phyloP scores from a whole-genome alignment of 2,329 filamentous ascomycete genomes.

The Aspergillus fructus region DNA sequence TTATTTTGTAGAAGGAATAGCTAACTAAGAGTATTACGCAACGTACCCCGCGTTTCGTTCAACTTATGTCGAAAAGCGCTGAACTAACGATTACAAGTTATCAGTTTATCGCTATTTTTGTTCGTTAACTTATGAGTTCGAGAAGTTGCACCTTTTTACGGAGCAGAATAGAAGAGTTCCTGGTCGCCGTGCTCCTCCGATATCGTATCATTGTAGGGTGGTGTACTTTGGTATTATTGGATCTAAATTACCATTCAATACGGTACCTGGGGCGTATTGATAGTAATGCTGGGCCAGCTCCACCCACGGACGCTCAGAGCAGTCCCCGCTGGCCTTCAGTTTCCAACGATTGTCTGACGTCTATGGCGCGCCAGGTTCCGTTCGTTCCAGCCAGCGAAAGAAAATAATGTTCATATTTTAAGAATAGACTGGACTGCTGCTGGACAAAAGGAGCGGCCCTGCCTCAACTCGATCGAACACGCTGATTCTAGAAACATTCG shows the following conservation, averaged over 20 bases:
- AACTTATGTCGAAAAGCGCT: background rate
- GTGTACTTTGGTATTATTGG: too few relatives aligned
- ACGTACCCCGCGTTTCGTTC: background rate
- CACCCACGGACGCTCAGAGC: background rate
- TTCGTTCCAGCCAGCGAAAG: background rate
- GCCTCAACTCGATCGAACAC: too few relatives aligned
- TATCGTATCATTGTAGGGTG: too few relatives aligned
- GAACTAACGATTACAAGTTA: background rate
- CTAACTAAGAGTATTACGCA: background rate
- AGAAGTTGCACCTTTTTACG: too few relatives aligned
- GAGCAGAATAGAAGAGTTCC: too few relatives aligned
- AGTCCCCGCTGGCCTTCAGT: background rate
- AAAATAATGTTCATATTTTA: background rate
- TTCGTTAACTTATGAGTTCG: background rate
- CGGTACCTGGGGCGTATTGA: background rate
- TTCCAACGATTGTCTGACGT: conserved; percentile 1
- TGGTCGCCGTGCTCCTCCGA: too few relatives aligned
- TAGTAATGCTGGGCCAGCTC: background rate
- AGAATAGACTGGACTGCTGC: too few relatives aligned
- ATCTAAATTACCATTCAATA: too few relatives aligned
- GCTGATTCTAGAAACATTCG: background rate
- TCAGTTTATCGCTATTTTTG: background rate
- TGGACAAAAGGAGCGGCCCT: too few relatives aligned
- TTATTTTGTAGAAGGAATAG: background rate
- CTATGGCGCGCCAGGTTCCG: too few relatives aligned